Base-by-base conservation (phyloP, 2,329 filamentous ascomycete species). In the Colletotrichum cuscutae region DNA sequence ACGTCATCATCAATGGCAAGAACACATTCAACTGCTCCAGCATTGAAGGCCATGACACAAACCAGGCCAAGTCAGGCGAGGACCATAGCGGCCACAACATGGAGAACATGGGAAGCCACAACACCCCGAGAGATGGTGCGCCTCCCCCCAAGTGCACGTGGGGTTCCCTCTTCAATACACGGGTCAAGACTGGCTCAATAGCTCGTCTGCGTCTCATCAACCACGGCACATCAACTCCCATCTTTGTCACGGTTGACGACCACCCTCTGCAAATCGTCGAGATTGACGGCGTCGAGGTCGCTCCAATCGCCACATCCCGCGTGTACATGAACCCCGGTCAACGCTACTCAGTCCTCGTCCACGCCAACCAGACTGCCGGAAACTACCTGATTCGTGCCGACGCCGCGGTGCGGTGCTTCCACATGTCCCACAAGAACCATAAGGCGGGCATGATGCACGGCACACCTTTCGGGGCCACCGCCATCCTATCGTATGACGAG, bases 241-340 rank as follows among this genome's bases (percentile, higher is more conserved):
- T 82, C 74, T 83, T 80, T 77, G 79, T 84, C 76, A 82, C 79
- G 71, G 74, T 85, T 71, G 83, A 84, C 72, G 79, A 78, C 75
- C 83, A 84, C 76, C 78, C 77, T 4, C 72, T 85, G 2, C 75
- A 78, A 0, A 79, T 84, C 32, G 78, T 84, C 52, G 83, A 85
- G 76, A 79, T 84, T 1, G 83, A 84, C 76, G 83, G 83, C 19
- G 76, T 82, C 15, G 82, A 84, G 69, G 77, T 84, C 49, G 76
- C 79, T 28, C 82, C 83, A 19, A 76, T 82, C 13, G 5, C 72
- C 3, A 77, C 77, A 1, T 74, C 76, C 19, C 82, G 83, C 59
- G 79, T 84, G 3, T 83, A 83, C 52, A 71, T 84, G 54, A 83
- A 84, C 63, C 77, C 83, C 0, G 83, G 82, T 1, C 83, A 85